A percentile compares a stretch with the other conserved stretches of the same genome.
Conservation (phyloP, 495 filamentous ascomycete species). For the Penicillium cinerascens region DNA sequence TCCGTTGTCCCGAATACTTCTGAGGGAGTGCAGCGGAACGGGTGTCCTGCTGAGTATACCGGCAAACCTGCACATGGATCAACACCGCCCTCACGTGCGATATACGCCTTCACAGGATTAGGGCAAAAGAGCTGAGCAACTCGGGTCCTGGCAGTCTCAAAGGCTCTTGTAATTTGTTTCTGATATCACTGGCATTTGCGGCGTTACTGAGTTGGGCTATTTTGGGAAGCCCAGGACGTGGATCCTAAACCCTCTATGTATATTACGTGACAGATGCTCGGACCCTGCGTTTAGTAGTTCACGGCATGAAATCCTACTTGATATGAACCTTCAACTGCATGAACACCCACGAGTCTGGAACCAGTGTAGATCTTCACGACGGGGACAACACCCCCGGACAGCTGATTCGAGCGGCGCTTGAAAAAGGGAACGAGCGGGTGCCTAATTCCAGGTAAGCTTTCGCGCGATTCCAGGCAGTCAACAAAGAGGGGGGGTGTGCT, state of each 20-base stretch:
- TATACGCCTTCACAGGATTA: neutral
- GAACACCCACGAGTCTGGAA: neutral
- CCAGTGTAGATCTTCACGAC: neutral
- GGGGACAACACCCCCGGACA: neutral
- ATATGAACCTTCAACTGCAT: neutral
- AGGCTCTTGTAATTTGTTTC: slow-evolving; percentile 7
- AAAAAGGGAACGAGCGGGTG: too few relatives aligned
- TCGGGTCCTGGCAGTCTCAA: neutral
- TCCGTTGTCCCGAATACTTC: neutral
- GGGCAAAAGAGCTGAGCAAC: neutral
- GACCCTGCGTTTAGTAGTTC: neutral
- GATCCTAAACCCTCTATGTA: slow-evolving; percentile 1
- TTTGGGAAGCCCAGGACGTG: slow-evolving; percentile 13
- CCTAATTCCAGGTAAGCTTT: neutral
- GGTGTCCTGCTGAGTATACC: neutral
- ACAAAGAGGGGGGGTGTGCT: neutral
- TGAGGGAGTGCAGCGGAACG: neutral
- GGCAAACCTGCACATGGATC: neutral
- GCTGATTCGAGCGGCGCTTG: neutral
- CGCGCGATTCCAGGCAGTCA: neutral
- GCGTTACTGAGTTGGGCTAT: slow-evolving; percentile 30
- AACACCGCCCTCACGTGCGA: neutral
- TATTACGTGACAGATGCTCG: slow-evolving; percentile 4
- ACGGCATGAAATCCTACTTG: neutral
- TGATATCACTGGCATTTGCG: slow-evolving; percentile 28